A percentile compares a stretch with the other conserved stretches of the same genome.
Conservation (phyloP, 164 flowering plant species). For the Malania oleifera region DNA sequence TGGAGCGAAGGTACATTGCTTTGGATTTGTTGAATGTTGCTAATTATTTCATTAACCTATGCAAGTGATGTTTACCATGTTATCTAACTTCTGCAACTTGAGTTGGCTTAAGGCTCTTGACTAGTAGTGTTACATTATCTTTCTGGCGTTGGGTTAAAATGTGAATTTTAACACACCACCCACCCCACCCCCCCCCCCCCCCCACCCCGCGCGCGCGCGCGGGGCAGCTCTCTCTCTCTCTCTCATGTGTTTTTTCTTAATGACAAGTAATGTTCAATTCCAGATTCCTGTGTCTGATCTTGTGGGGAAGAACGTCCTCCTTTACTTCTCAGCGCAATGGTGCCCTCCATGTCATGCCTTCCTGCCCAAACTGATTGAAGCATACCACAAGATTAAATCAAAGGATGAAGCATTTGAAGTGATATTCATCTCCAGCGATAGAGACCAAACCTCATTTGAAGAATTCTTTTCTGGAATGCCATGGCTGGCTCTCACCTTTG, state of each 20-base stretch:
- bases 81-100: no score
- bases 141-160: no score
- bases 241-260: not conserved
- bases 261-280: not conserved
- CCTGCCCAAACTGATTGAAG: conserved; percentile 46
- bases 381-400: conserved; percentile 56
- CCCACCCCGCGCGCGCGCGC: no score
- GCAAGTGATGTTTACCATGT: no score
- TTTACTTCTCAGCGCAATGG: conserved; percentile 74
- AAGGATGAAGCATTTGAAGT: conserved; percentile 53
- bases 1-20: conserved; percentile 50
- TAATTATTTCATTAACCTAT: no score
- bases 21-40: no score
- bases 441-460: conserved; percentile 47
- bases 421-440: conserved; percentile 58
- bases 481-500: conserved; percentile 72
- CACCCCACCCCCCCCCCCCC: no score
- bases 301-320: conserved; percentile 57
- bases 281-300: conserved; percentile 58
- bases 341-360: conserved; percentile 73
- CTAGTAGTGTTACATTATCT: no score
- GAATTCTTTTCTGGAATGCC: conserved; percentile 62
- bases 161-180: no score
- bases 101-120: no score
- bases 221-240: not conserved